These are phyloP conservation scores for Lactarius psammicola DNA, from an alignment of 768 basidiomycete genomes.

Conservation along the genomic window DNA sequence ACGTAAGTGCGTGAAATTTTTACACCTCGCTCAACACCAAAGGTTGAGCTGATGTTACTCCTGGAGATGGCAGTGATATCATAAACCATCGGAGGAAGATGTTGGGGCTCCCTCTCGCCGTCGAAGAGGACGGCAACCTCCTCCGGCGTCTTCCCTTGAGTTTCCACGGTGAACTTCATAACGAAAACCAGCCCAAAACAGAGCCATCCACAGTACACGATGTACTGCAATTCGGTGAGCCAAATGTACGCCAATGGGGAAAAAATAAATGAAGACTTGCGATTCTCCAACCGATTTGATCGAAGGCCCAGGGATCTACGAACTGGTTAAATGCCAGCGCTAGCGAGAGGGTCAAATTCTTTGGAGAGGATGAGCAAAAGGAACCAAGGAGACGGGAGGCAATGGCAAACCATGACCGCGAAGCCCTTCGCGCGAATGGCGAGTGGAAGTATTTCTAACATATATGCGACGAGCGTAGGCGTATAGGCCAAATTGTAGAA, in stretches of 20 bases:
- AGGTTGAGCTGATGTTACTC: background rate
- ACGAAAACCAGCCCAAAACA: constrained; percentile 60
- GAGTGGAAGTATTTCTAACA: constrained; percentile 79
- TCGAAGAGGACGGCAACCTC: constrained; percentile 75
- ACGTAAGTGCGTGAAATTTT: background rate
- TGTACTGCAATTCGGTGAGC: constrained; percentile 40
- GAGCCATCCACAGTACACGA: constrained; percentile 66
- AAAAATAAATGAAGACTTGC: constrained; percentile 30
- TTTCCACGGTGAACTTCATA: constrained; percentile 55
- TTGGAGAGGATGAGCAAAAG: background rate
- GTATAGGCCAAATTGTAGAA: constrained; percentile 73
- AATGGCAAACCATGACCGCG: constrained; percentile 58
- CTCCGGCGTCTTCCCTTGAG: constrained; percentile 66
- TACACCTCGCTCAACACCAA: background rate
- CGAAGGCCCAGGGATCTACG: constrained; percentile 73
- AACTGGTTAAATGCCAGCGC: constrained; percentile 78
- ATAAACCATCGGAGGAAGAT: constrained; percentile 47
- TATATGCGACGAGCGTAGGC: constrained; percentile 62
- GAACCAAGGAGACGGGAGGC: background rate
- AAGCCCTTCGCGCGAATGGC: constrained; percentile 78
- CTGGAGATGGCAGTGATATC: constrained; percentile 46
- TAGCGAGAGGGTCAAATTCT: constrained; percentile 64
- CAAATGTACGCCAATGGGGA: background rate
- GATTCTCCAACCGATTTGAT: constrained; percentile 44
- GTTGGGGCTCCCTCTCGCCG: constrained; percentile 46